phyloP scores from a whole-genome alignment of 495 filamentous ascomycete species.

The Apodospora peruviana region DNA sequence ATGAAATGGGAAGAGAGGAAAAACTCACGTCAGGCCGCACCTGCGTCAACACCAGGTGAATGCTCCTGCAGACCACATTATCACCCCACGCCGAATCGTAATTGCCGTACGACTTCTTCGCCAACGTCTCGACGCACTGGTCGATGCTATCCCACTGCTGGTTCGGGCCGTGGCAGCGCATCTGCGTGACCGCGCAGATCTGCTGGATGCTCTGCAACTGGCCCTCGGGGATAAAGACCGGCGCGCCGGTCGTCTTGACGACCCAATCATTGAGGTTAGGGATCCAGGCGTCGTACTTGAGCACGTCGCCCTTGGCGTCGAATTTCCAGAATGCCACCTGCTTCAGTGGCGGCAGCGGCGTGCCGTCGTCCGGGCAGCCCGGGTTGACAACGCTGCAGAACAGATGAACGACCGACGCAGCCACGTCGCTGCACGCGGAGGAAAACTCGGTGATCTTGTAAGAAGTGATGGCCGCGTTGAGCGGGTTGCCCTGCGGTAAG shows the following conservation, averaged over 20 bases:
- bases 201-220: constrained; percentile 18
- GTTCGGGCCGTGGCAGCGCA: constrained; percentile 26
- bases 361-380: constrained; percentile 19
- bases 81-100: constrained; percentile 39
- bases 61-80: constrained; percentile 32
- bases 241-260: constrained; percentile 14
- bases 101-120: constrained; percentile 26
- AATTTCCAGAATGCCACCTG: constrained; percentile 34
- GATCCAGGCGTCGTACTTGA: constrained; percentile 34
- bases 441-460: constrained; percentile 30
- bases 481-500: constrained; percentile 22
- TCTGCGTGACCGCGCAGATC: constrained; percentile 25
- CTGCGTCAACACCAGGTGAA: constrained; percentile 32
- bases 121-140: constrained; percentile 21
- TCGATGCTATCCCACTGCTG: constrained; percentile 24
- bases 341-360: constrained; percentile 24
- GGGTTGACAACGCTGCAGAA: constrained; percentile 26
- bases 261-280: constrained; percentile 29
- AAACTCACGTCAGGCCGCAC: constrained; percentile 31
- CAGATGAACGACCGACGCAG: constrained; percentile 31
- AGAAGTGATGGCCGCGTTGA: constrained; percentile 23
- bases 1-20: not conserved
- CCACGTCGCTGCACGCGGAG: constrained; percentile 25
- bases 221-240: constrained; percentile 16
- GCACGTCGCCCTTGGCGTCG: constrained; percentile 25